Conservation (phyloP, 345 rosid genomes). For the Rubroshorea leprosula region DNA sequence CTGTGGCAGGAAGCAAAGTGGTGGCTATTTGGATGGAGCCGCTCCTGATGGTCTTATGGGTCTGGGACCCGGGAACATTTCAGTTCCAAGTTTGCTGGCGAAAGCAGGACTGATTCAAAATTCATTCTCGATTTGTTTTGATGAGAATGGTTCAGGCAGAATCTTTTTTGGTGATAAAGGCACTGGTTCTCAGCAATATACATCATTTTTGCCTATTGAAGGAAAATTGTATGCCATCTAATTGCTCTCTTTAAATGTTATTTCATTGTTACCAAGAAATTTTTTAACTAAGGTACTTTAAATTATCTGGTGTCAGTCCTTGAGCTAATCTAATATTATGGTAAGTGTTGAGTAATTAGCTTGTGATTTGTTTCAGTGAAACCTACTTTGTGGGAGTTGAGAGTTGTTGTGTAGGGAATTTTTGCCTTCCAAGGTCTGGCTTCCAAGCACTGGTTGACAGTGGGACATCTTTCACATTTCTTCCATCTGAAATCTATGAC, state of each 20-base stretch:
- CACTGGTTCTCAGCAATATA: slow-evolving; percentile 54
- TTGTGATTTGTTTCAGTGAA: slow-evolving; percentile 28
- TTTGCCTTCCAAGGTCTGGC: slow-evolving; percentile 51
- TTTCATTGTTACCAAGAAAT: background rate
- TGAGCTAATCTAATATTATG: too few species aligned
- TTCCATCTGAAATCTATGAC: slow-evolving; percentile 48
- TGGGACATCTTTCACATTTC: slow-evolving; percentile 75
- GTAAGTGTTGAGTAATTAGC: background rate
- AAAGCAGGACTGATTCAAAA: slow-evolving; percentile 63
- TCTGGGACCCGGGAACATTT: slow-evolving; percentile 62
- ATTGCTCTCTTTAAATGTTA: background rate
- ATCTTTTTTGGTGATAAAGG: slow-evolving; percentile 83
- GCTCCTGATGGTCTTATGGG: slow-evolving; percentile 96
- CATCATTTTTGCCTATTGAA: slow-evolving; percentile 46
- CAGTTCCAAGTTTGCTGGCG: slow-evolving; percentile 77
- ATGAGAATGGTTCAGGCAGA: slow-evolving; percentile 69
- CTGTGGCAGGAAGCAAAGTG: slow-evolving; percentile 88
- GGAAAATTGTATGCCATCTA: slow-evolving; percentile 51
- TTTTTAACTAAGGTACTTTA: background rate
- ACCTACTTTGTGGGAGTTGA: slow-evolving; percentile 65
- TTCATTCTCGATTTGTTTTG: slow-evolving; percentile 83
- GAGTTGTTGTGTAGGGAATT: slow-evolving; percentile 57
- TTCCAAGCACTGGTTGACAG: slow-evolving; percentile 64
- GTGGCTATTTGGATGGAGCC: slow-evolving; percentile 58
- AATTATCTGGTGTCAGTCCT: background rate